A percentile compares a stretch with the other conserved stretches of the same genome.
These are phyloP conservation scores for Hymenotorrendiella dingleyae DNA, from an alignment of 2,329 filamentous ascomycete species.

Conservation along the genomic window DNA sequence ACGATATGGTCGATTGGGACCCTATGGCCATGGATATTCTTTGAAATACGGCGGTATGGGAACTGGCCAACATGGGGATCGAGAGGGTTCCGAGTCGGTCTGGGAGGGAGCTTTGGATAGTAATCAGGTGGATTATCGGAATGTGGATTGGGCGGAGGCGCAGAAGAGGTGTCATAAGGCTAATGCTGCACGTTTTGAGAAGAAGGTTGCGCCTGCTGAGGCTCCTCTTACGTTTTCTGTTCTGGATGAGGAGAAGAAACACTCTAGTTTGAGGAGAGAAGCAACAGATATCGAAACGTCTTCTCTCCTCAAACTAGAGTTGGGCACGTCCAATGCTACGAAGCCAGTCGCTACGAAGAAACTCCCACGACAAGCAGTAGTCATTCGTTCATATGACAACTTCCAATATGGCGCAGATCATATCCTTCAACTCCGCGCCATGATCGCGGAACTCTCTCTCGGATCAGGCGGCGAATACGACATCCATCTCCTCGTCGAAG, in stretches of 20 bases:
- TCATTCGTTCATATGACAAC: slow-evolving; percentile 78
- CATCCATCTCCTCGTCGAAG: slow-evolving; percentile 77
- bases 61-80: slow-evolving; percentile 78
- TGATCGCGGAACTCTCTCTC: slow-evolving; percentile 76
- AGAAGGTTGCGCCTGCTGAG: slow-evolving; percentile 8
- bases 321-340: slow-evolving; percentile 1
- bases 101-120: slow-evolving; percentile 51
- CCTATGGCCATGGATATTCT: slow-evolving; percentile 87
- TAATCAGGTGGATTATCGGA: slow-evolving; percentile 69
- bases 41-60: slow-evolving; percentile 72
- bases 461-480: slow-evolving; percentile 83
- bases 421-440: slow-evolving; percentile 72
- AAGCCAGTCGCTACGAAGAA: slow-evolving; percentile 22
- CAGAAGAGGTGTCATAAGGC: slow-evolving; percentile 67
- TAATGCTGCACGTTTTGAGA: slow-evolving; percentile 62
- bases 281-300: too few relatives aligned
- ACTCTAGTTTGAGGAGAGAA: too few relatives aligned
- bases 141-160: slow-evolving; percentile 71
- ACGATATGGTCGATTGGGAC: slow-evolving; percentile 77
- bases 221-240: slow-evolving; percentile 18
- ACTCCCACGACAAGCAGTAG: slow-evolving; percentile 64
- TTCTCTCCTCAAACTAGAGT: not conserved
- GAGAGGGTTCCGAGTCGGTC: slow-evolving; percentile 70
- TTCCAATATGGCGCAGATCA: slow-evolving; percentile 76
- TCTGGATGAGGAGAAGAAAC: slow-evolving; percentile 6